Evolutionary conservation across 2,329 filamentous ascomycete genomes (phyloP), one percentile per base, ranked within the genome.

Genomic region (Botrytis fabae): DNA sequence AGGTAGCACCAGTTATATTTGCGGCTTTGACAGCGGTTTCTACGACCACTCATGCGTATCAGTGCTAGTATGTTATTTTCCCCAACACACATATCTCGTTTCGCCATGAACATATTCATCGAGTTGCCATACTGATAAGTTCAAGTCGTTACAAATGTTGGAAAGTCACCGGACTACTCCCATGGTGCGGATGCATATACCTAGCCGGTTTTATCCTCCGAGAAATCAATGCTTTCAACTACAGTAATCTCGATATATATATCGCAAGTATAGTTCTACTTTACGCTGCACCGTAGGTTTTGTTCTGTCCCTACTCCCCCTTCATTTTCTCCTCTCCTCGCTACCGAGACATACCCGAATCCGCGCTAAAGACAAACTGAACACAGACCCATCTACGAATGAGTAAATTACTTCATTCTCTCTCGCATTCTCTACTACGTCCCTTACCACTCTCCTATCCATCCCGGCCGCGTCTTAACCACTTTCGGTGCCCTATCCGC

Each of bases 331-430:
- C 22, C 14, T 62, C 14, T 40, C 40, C 35, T 9, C 6, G 12
- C 20, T 40, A 18, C 7, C 12, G 2, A 61, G 18, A 61, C 10
- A n/a, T 18, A n/a, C 35, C 8, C 38, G 6, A 62, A n/a, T 42
- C 12, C 22, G 20, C 25, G 20, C 65, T 44, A 38, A 57, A 46
- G 10, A 1, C 25, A 70, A 61, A 61, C 2, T 5, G 9, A 18
- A 46, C 12, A 32, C 61, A 88, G 87, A 4, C 90, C 90, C 0
- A 82, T 91, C 6, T 86, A 90, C 59, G 88, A 89, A 70, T 83
- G 89, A 4, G 85, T 87, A 72, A 90, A 91, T 78, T 91, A 91
- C 80, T 85, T 89, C 76, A 85, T 90, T 72, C 85, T 91, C 38
- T 86, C 86, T 2, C 85, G 88, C 6, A 83, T 89, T 20, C 83